Base-by-base conservation (phyloP, 2,329 filamentous ascomycete species). In the Pleurostoma richardsiae region DNA sequence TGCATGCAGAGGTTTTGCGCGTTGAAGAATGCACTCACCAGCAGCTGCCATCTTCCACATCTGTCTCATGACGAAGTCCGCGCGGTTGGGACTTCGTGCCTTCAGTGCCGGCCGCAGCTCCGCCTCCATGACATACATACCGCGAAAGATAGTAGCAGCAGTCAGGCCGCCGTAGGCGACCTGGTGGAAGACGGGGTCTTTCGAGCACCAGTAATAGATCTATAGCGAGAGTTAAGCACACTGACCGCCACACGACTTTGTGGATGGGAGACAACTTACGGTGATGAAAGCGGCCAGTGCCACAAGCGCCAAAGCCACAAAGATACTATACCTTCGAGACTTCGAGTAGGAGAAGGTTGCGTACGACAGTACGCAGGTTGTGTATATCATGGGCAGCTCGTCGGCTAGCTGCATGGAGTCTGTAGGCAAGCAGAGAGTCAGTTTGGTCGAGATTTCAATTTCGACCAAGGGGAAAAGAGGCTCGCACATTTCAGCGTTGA, bases 111-210 rank as follows among this genome's bases (percentile, higher is more conserved):
- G 82, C 58, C 72, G 63, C 41, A 79, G 59, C 42, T 66, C 52
- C 33, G 57, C 61, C 54, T 77, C 72, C 85, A 92, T 92, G 29
- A 88, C 80, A 61, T 82, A 89, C 72, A 91, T 84, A 56, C 83
- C 86, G 31, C 86, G 82, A 45, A 86, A 70, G 28, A 94, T 74
- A 27, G 92, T 81, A 39, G 83, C 72, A 4, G 76, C 75, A 1
- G 88, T 94, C 40, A 95, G 69, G 4, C 86, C 60, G 2, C 83
- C 87, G 56, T 90, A 95, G 4, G 85, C 85, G 50, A 82, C 83
- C 62, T 95, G 88, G 66, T 95, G 90, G 64, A 95, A 95, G 2
- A 80, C 72, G 0, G 90, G 88, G 53, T 95, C 84, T 60, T 91
- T 88, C 11, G 90, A 81, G 52, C 88, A 82, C 60, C 90, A 86